Conservation (phyloP, 306 rosid genomes). For the Quercus mongolica region DNA sequence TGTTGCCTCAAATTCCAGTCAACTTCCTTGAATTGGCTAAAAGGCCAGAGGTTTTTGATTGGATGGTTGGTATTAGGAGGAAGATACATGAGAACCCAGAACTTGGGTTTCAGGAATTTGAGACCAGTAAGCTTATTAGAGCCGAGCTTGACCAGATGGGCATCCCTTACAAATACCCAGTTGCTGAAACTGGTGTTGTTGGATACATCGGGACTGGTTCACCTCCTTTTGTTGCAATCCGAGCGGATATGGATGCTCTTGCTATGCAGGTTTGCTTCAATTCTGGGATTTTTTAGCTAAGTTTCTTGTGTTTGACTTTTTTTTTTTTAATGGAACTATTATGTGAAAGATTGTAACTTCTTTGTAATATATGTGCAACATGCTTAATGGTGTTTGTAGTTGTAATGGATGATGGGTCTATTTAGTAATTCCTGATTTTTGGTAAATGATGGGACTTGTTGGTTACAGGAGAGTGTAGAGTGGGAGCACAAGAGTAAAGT, state of each 20-base stretch:
- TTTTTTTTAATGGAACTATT: neutral
- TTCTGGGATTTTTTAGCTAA: neutral
- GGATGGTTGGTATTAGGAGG: slow-evolving; percentile 67
- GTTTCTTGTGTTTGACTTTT: neutral
- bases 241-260: slow-evolving; percentile 98
- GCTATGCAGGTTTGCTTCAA: slow-evolving; percentile 51
- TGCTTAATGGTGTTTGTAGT: neutral
- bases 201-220: slow-evolving; percentile 64
- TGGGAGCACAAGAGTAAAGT: slow-evolving; percentile 94
- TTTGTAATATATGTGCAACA: neutral
- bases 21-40: slow-evolving; percentile 47
- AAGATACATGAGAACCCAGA: slow-evolving; percentile 85
- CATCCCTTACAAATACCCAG: slow-evolving; percentile 53
- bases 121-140: slow-evolving; percentile 76
- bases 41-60: slow-evolving; percentile 45
- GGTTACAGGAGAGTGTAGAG: slow-evolving; percentile 63
- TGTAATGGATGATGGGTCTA: neutral
- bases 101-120: slow-evolving; percentile 68
- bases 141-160: slow-evolving; percentile 57
- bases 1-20: slow-evolving; percentile 27
- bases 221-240: slow-evolving; percentile 78
- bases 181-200: slow-evolving; percentile 73
- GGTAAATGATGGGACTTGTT: neutral
- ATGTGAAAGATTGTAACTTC: neutral
- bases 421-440: neutral